These are phyloP conservation scores for Acanthamoeba healyi DNA, from an alignment of 208 protist genomes.

Conservation along the genomic window DNA sequence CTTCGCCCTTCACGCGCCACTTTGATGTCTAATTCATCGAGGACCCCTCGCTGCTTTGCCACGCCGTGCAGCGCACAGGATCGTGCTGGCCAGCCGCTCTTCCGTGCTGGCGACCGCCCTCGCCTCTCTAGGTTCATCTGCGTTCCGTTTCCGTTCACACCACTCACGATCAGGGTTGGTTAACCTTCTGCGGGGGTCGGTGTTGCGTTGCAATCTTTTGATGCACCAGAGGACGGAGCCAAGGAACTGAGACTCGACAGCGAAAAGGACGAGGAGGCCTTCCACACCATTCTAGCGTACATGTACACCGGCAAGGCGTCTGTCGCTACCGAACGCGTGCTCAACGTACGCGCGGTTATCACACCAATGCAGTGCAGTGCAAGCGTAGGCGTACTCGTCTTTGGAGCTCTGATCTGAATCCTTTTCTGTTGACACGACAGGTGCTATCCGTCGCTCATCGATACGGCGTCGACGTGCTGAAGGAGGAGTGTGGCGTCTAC, in stretches of 20 bases:
- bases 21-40: no score
- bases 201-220: not conserved
- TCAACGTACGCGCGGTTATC: not conserved
- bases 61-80: not conserved
- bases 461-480: not conserved
- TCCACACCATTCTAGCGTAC: not conserved
- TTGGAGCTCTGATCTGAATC: not conserved
- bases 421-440: not conserved
- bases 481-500: conserved; percentile 40
- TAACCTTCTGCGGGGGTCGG: not conserved
- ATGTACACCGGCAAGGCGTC: conserved; percentile 26
- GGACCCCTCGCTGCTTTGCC: no score
- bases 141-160: not conserved
- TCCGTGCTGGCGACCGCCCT: not conserved
- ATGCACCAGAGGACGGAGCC: not conserved
- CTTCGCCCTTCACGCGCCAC: not conserved
- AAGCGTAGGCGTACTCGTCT: not conserved
- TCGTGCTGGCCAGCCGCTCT: not conserved
- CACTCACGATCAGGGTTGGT: no score
- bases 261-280: conserved; percentile 13
- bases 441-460: not conserved
- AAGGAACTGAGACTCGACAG: not conserved
- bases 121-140: not conserved
- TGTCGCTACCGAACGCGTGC: not conserved
- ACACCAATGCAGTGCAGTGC: not conserved